Base-by-base conservation (phyloP, 441 rosid genomes). In the Kokia cookei region DNA sequence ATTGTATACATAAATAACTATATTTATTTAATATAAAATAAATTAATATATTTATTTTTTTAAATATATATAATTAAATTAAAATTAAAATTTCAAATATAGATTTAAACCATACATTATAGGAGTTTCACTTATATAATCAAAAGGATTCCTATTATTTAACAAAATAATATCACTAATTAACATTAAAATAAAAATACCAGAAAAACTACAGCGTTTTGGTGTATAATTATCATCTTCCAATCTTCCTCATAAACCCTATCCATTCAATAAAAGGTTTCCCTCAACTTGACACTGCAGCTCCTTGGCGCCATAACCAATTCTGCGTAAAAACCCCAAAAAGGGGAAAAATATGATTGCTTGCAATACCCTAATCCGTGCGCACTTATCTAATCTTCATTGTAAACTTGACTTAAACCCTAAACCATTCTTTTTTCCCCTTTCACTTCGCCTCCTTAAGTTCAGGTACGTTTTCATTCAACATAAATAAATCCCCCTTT, bases 341-440 rank as follows among this genome's bases (percentile, higher is more conserved):
- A 43, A 29, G 22, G 14, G 67, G 57, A 19, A 6, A 32, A 48
- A 32, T 76, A 86, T 88, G 94, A 78, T 82, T 80, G 60, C 80
- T 77, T 88, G 90, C 83, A 85, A 75, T 77, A 62, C 83, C 70
- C 73, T 89, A 48, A 32, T 32, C 37, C 37, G 37, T 32, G 6
- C 37, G 37, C 53, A 87, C 43, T 42, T 64, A 42, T 42, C 32
- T 19, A 64, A 1, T 17, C 69, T 19, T 45, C 80, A 66, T 7
- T 72, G 77, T 7, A 42, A 70, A 24, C 66, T 80, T 54, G 69
- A 69, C 47, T 76, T 62, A 82, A 66, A 68, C 67, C 79, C 59
- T 59, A 73, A 75, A 64, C 75, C 15, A 55, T 58, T 50, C 17
- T 75, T n/a, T 40, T 45, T 64, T 57, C 75, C 63, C 58, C 58